Percentiles rank a stretch among this genome's conserved stretches.
These are phyloP conservation scores for Vigna angularis DNA, from an alignment of 306 rosid species.

Conservation along the genomic window DNA sequence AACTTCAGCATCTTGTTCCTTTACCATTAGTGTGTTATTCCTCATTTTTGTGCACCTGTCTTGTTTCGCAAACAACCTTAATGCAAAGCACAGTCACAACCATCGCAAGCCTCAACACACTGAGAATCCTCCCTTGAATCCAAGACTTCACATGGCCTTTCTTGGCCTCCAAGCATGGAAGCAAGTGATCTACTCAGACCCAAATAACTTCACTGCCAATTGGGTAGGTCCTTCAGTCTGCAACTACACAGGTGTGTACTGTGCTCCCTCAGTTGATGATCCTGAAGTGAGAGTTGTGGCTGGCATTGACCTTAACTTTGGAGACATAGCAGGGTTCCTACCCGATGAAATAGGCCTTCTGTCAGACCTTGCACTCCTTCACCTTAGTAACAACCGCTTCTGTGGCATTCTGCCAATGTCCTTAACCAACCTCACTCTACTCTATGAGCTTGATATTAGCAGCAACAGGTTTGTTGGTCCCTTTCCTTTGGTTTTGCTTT, in stretches of 20 bases:
- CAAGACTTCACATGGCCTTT: slow-evolving; percentile 70
- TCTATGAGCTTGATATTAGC: slow-evolving; percentile 83
- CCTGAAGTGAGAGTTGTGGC: slow-evolving; percentile 68
- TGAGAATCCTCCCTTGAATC: slow-evolving; percentile 48
- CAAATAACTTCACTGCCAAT: slow-evolving; percentile 67
- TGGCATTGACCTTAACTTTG: slow-evolving; percentile 82
- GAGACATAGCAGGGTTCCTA: slow-evolving; percentile 85
- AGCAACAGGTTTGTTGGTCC: slow-evolving; percentile 91
- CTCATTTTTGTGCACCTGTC: slow-evolving; percentile 53
- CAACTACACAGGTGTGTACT: slow-evolving; percentile 72
- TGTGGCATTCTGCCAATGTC: slow-evolving; percentile 80
- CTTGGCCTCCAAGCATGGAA: slow-evolving; percentile 93
- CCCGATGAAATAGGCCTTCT: slow-evolving; percentile 78
- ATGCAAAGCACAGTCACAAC: slow-evolving; percentile 62
- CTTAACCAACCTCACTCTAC: slow-evolving; percentile 64
- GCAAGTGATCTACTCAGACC: slow-evolving; percentile 80
- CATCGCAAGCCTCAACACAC: slow-evolving; percentile 29
- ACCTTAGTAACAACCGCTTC: slow-evolving; percentile 83
- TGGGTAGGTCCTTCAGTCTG: slow-evolving; percentile 91
- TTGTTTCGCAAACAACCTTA: slow-evolving; percentile 52
- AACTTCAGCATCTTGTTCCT: slow-evolving; percentile 42
- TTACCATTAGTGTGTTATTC: slow-evolving; percentile 41
- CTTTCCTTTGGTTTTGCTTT: slow-evolving; percentile 75
- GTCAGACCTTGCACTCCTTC: slow-evolving; percentile 74
- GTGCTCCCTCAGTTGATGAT: slow-evolving; percentile 68